These are phyloP conservation scores for Blastomyces parvus DNA, from an alignment of 2,329 filamentous ascomycete genomes.

Conservation along the genomic window DNA sequence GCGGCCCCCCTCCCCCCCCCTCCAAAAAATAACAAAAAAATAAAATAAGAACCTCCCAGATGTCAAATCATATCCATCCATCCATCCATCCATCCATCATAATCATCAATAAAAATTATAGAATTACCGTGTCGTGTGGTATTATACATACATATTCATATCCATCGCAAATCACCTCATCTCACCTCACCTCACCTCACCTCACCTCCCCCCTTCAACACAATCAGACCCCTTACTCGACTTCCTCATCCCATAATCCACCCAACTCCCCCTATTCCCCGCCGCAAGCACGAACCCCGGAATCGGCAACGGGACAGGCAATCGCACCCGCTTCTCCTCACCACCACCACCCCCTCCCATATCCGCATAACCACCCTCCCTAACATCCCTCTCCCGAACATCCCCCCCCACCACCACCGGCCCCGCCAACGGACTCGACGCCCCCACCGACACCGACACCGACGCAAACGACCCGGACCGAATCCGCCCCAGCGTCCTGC, in stretches of 20 bases:
- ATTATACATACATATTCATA: too few species aligned
- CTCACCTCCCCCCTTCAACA: not conserved
- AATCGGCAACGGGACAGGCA: constrained; percentile 1
- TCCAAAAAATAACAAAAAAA: too few species aligned
- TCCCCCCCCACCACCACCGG: not conserved
- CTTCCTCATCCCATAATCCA: constrained; percentile 10
- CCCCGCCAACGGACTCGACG: not conserved
- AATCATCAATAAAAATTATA: too few species aligned
- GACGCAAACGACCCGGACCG: constrained; percentile 2
- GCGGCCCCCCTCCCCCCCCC: too few species aligned
- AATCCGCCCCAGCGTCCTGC: not conserved
- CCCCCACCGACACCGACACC: not conserved
- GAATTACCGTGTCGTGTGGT: too few species aligned
- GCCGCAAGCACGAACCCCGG: constrained; percentile 10
- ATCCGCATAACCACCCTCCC: not conserved
- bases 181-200: not conserved
- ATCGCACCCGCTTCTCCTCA: too few species aligned
- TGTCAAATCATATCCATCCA: too few species aligned
- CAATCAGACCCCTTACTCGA: not conserved
- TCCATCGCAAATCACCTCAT: not conserved
- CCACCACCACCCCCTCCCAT: not conserved
- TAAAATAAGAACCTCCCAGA: too few species aligned
- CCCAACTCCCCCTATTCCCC: constrained; percentile 4
- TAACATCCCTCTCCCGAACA: not conserved
- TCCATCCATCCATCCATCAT: too few species aligned